Conservation (phyloP, 2,329 filamentous ascomycete species). For the Hypoxylon sp. region DNA sequence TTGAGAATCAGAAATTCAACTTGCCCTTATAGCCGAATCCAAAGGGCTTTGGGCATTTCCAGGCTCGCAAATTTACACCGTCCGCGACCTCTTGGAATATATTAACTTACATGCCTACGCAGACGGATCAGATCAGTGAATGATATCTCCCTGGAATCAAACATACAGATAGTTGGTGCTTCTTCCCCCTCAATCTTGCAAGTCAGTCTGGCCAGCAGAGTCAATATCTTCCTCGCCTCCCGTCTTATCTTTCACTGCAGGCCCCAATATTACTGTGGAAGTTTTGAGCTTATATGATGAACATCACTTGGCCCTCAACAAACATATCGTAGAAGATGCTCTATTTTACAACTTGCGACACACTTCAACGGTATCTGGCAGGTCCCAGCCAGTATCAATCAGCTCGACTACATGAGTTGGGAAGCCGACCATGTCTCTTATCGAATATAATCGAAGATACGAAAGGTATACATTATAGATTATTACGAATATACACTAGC, state of each 20-base stretch:
- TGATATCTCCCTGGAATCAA: too few species aligned
- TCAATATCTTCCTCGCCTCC: too few species aligned
- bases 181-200: too few species aligned
- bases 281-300: not conserved
- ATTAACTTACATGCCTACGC: not conserved
- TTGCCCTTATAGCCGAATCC: not conserved
- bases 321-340: not conserved
- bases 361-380: not conserved
- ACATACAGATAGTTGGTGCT: too few species aligned
- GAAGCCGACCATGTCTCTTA: not conserved
- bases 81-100: not conserved
- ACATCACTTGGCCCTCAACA: not conserved
- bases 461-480: not conserved
- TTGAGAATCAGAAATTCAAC: not conserved
- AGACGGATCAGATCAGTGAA: too few species aligned
- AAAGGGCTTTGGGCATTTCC: not conserved
- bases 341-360: not conserved
- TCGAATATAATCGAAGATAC: not conserved
- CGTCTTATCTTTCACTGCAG: not conserved
- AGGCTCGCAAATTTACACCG: not conserved
- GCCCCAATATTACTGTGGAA: not conserved
- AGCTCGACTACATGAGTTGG: not conserved
- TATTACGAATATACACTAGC: not conserved
- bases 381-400: not conserved
- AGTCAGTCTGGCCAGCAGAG: too few species aligned